Evolutionary conservation across 208 protist species (phyloP).

Genomic region (Leishmania braziliensis): DNA sequence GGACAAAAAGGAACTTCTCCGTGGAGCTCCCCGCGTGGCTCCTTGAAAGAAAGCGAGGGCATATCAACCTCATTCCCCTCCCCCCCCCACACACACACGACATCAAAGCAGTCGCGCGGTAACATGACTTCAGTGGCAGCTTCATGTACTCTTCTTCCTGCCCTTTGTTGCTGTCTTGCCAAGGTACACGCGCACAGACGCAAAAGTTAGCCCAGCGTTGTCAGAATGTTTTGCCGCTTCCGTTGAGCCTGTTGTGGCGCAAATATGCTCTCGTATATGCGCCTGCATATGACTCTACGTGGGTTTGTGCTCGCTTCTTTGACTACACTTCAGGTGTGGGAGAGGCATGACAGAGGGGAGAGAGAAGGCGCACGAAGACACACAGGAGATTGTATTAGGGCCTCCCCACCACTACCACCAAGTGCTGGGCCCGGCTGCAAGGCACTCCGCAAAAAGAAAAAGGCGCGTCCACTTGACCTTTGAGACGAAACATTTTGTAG

Average conservation of each 20-base stretch:
- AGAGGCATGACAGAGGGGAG: neutral
- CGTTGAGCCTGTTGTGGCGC: neutral
- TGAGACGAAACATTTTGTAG: neutral
- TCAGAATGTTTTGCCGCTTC: neutral
- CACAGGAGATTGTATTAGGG: neutral
- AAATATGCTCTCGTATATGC: neutral
- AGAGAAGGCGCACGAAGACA: neutral
- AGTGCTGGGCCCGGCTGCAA: neutral
- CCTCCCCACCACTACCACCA: neutral
- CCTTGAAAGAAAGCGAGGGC: neutral
- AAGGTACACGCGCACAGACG: neutral
- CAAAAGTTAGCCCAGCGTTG: neutral
- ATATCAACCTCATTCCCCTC: neutral
- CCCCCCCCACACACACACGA: neutral
- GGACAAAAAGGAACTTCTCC: neutral
- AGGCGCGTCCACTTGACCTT: neutral
- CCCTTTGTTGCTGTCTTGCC: neutral
- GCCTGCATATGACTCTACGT: neutral
- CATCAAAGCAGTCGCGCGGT: neutral
- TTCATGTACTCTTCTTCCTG: neutral
- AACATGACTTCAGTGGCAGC: neutral
- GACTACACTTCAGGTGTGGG: neutral
- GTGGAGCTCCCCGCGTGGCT: neutral
- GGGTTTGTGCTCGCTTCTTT: neutral
- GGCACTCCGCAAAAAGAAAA: neutral